These are phyloP conservation scores for Chrysanthemum makinoi DNA, from an alignment of 129 eudicot genomes.

Conservation along the genomic window DNA sequence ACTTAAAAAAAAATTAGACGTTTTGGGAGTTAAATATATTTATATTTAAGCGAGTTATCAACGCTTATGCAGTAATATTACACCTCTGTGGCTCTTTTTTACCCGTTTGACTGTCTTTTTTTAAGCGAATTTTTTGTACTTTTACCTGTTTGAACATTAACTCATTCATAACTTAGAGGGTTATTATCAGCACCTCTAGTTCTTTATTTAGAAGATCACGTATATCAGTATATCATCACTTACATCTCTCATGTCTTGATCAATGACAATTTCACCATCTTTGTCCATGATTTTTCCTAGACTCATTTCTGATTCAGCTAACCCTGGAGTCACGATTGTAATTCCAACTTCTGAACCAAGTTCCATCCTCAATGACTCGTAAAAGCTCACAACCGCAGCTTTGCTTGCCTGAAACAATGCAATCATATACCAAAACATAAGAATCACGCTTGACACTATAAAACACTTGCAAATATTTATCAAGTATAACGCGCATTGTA, in stretches of 20 bases:
- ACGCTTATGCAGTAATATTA: too few species aligned
- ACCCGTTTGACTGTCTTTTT: too few species aligned
- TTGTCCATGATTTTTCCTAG: slow-evolving; percentile 43
- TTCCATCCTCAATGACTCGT: slow-evolving; percentile 55
- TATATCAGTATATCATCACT: slow-evolving; percentile 17
- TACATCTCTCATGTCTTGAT: slow-evolving; percentile 62
- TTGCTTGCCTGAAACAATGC: slow-evolving; percentile 52
- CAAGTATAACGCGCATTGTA: slow-evolving; percentile 1
- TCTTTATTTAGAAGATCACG: not conserved
- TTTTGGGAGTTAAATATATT: too few species aligned
- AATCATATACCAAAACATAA: not conserved
- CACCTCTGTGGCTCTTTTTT: too few species aligned
- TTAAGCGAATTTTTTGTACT: too few species aligned
- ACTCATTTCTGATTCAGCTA: slow-evolving; percentile 59
- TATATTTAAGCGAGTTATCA: too few species aligned
- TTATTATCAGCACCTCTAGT: not conserved
- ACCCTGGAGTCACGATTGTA: slow-evolving; percentile 56
- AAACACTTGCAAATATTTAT: not conserved
- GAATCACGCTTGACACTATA: not conserved
- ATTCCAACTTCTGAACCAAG: slow-evolving; percentile 50
- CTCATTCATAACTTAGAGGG: too few species aligned
- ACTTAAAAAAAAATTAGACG: too few species aligned
- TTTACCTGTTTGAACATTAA: too few species aligned
- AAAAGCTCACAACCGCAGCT: slow-evolving; percentile 55
- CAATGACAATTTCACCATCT: slow-evolving; percentile 45